These are phyloP conservation scores for Rhizophora mangle DNA, from an alignment of 345 rosid genomes.

Conservation along the genomic window DNA sequence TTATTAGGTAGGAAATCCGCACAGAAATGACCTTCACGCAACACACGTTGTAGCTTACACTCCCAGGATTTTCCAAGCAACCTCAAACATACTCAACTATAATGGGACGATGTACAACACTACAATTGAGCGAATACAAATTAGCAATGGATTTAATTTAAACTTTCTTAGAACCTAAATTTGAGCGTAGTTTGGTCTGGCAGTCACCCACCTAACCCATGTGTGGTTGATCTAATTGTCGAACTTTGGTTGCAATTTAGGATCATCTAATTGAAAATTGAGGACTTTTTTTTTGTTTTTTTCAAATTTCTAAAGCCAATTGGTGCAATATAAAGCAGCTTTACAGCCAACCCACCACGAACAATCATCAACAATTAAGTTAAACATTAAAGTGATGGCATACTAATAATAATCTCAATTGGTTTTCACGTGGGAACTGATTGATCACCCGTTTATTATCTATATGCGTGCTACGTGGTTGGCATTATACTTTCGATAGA, in stretches of 20 bases:
- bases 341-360: background rate
- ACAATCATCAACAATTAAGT: background rate
- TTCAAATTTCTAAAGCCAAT: background rate
- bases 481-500: background rate
- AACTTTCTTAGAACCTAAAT: background rate
- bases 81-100: no score
- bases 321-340: background rate
- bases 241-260: background rate
- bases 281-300: background rate
- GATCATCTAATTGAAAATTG: background rate
- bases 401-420: background rate
- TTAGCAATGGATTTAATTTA: no score
- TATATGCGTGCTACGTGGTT: background rate
- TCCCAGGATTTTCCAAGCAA: no score
- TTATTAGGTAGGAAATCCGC: no score
- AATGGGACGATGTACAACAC: no score
- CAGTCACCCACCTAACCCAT: background rate
- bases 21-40: no score
- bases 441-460: background rate
- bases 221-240: background rate
- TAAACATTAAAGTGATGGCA: background rate
- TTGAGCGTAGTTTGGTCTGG: background rate
- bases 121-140: no score
- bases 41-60: no score
- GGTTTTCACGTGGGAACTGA: background rate